A percentile compares a stretch with the other conserved stretches of the same genome.
Evolutionary conservation across 257 asterid genomes (phyloP).

Genomic region (Solanum sparsipilum): DNA sequence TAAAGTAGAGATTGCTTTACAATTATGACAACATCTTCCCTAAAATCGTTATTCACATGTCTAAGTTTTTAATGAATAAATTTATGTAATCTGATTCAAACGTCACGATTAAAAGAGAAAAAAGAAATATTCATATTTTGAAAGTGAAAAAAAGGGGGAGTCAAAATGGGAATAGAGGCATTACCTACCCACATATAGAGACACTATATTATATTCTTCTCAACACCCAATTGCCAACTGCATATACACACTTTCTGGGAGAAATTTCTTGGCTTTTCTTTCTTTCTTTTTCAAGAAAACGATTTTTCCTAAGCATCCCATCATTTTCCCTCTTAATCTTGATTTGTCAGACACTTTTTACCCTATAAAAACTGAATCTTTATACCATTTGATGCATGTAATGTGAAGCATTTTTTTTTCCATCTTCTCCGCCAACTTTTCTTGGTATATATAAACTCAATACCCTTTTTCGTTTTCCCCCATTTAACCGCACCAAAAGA

Average conservation of each 20-base stretch:
- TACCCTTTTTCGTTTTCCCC: not conserved
- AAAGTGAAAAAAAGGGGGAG: not conserved
- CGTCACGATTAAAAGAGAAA: accelerated
- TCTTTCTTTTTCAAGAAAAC: not conserved
- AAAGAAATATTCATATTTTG: not conserved
- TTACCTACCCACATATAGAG: not conserved
- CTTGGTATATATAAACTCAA: not conserved
- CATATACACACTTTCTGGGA: not conserved
- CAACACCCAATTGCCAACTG: constrained; percentile 4
- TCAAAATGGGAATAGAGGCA: not conserved
- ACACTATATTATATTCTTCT: not conserved
- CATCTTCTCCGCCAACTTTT: constrained; percentile 24
- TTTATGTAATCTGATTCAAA: not conserved
- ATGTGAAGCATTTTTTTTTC: not conserved
- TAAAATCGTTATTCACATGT: not conserved
- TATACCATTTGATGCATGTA: not conserved
- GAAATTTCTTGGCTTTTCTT: not conserved
- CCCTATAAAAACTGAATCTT: not conserved
- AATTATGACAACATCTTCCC: not conserved
- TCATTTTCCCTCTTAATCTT: not conserved
- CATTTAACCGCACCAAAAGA: not conserved
- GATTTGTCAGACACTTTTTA: not conserved
- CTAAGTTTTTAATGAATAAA: not conserved
- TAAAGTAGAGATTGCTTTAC: not conserved
- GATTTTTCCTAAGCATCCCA: not conserved